Conservation (phyloP, 2,329 filamentous ascomycete genomes). For the Cladosporium sp. region DNA sequence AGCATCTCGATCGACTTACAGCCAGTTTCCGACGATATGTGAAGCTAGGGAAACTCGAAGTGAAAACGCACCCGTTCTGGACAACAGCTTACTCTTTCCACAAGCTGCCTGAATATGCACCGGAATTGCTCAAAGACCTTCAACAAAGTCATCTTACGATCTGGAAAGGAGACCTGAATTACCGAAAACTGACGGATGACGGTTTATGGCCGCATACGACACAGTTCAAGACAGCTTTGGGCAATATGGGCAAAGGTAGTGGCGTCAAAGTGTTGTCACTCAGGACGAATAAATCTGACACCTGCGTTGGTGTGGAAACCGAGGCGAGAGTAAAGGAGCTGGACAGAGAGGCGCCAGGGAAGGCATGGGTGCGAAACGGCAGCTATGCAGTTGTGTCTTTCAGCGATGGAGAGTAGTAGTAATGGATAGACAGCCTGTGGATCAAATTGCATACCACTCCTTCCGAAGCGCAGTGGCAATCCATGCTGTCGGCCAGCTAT, state of each 20-base stretch:
- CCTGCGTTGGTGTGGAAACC: slow-evolving; percentile 79
- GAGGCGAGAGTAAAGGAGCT: slow-evolving; percentile 67
- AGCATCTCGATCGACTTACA: slow-evolving; percentile 1
- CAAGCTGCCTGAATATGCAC: slow-evolving; percentile 68
- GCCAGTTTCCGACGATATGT: background rate
- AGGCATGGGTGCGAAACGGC: slow-evolving; percentile 83
- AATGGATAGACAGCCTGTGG: background rate
- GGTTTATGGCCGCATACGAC: slow-evolving; percentile 81
- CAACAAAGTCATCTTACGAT: slow-evolving; percentile 81
- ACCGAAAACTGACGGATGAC: slow-evolving; percentile 70
- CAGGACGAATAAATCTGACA: slow-evolving; percentile 93
- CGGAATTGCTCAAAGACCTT: slow-evolving; percentile 69
- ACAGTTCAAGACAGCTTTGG: slow-evolving; percentile 77
- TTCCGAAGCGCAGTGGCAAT: slow-evolving; percentile 2
- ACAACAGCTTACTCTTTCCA: slow-evolving; percentile 84
- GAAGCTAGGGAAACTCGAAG: slow-evolving; percentile 69
- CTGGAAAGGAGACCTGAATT: slow-evolving; percentile 97
- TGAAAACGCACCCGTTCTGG: slow-evolving; percentile 89
- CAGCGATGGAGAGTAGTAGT: slow-evolving; percentile 58
- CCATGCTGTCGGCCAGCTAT: slow-evolving; percentile 5
- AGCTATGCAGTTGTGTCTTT: slow-evolving; percentile 96
- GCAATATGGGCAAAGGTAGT: slow-evolving; percentile 75
- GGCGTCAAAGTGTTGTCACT: slow-evolving; percentile 81
- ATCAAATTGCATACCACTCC: slow-evolving; percentile 1
- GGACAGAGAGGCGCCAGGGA: slow-evolving; percentile 66